A percentile compares a stretch with the other conserved stretches of the same genome.
phyloP scores from a whole-genome alignment of 2,329 filamentous ascomycete genomes.

The Stenocarpella maydis region DNA sequence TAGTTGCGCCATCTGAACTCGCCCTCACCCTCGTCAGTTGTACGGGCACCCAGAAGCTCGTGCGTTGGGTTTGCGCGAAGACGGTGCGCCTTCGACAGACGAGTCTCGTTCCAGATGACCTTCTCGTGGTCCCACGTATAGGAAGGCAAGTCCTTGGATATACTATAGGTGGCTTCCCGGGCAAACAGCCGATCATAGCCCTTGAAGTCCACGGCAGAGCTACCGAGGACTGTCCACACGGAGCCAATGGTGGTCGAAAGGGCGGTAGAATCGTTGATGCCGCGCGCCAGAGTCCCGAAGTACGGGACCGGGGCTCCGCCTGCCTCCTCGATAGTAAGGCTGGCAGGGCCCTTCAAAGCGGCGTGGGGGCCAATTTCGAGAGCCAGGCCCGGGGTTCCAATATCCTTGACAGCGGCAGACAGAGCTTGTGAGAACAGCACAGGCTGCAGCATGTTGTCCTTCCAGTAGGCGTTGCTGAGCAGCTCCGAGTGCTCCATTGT shows the following conservation, averaged over 20 bases:
- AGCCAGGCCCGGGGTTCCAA: slow-evolving; percentile 26
- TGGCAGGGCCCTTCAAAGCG: slow-evolving; percentile 50
- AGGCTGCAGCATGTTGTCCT: slow-evolving; percentile 37
- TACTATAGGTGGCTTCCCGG: slow-evolving; percentile 2
- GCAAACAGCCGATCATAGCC: slow-evolving; percentile 15
- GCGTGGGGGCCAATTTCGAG: slow-evolving; percentile 48
- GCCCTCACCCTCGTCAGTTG: background rate
- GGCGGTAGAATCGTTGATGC: slow-evolving; percentile 35
- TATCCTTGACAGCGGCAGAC: slow-evolving; percentile 22
- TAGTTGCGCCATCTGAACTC: slow-evolving; percentile 41
- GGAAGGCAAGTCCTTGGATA: slow-evolving; percentile 29
- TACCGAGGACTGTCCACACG: slow-evolving; percentile 31
- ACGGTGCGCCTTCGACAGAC: slow-evolving; percentile 14
- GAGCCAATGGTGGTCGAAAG: slow-evolving; percentile 36
- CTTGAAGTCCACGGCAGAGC: slow-evolving; percentile 16
- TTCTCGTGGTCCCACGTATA: slow-evolving; percentile 35
- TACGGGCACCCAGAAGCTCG: slow-evolving; percentile 30
- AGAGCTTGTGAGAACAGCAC: slow-evolving; percentile 40
- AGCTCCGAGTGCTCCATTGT: background rate
- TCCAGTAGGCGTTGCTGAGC: slow-evolving; percentile 36
- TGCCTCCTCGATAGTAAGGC: slow-evolving; percentile 41
- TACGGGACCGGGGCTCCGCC: slow-evolving; percentile 38
- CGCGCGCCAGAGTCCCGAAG: slow-evolving; percentile 38
- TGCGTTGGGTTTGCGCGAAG: slow-evolving; percentile 20
- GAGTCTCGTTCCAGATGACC: slow-evolving; percentile 31